Evolutionary conservation across 176 grass and related monocot species (phyloP).

Genomic region (Poa pratensis): DNA sequence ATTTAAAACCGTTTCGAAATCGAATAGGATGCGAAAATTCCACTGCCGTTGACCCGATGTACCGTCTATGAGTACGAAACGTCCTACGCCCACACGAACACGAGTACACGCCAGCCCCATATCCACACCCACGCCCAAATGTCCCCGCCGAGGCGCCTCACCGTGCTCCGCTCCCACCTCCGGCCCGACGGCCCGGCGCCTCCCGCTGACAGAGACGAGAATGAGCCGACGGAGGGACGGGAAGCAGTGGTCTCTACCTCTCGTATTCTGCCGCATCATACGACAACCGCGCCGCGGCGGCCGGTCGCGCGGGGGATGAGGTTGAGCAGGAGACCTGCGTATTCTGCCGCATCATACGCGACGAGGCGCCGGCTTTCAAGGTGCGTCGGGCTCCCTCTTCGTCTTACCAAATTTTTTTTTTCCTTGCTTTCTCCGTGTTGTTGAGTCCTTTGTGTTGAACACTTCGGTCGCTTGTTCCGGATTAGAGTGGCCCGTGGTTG

Average conservation of each 20-base stretch:
- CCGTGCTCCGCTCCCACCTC: constrained; percentile 52
- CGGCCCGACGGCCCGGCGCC: not conserved
- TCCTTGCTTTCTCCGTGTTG: not conserved
- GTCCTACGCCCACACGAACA: not conserved
- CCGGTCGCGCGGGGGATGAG: not conserved
- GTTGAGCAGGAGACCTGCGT: constrained; percentile 28
- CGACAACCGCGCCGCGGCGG: not conserved
- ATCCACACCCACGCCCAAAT: constrained; percentile 20
- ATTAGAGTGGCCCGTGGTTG: not conserved
- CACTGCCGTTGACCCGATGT: not conserved
- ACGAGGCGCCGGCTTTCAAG: constrained; percentile 46
- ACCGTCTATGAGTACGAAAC: not conserved
- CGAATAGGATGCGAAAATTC: too few species aligned
- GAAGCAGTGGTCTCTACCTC: constrained; percentile 4
- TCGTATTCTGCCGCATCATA: not conserved
- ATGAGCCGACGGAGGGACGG: not conserved
- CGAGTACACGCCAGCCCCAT: not conserved
- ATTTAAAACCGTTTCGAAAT: too few species aligned
- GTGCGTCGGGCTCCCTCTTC: not conserved
- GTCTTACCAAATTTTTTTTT: not conserved
- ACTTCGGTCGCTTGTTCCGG: not conserved
- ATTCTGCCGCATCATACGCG: constrained; percentile 47
- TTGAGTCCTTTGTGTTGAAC: not conserved
- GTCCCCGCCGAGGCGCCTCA: constrained; percentile 45
- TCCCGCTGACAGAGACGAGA: not conserved